Conservation (phyloP, 768 basidiomycete species). For the Candolleomyces eurysporus region DNA sequence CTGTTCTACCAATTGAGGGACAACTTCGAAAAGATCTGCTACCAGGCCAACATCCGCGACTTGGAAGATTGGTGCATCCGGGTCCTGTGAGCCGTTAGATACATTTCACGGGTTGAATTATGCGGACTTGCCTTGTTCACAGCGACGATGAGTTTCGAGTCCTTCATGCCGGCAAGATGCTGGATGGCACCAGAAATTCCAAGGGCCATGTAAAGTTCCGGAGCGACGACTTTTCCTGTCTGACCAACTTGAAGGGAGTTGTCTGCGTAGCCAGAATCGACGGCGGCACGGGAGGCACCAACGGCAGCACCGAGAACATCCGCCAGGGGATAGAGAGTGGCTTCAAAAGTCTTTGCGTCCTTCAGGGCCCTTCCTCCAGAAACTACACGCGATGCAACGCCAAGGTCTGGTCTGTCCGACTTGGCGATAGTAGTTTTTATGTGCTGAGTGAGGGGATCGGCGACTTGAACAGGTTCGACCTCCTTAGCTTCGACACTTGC, state of each 20-base stretch:
- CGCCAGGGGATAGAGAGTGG: conserved; percentile 85
- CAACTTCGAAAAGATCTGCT: conserved; percentile 88
- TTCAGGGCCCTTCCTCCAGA: conserved; percentile 96
- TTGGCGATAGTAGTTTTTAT: conserved; percentile 76
- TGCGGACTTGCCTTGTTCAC: conserved; percentile 79
- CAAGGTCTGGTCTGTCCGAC: conserved; percentile 91
- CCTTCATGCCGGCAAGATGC: conserved; percentile 99
- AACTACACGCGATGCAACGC: conserved; percentile 82
- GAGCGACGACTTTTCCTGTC: conserved; percentile 98
- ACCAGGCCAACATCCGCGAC: conserved; percentile 95
- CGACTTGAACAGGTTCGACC: conserved; percentile 61
- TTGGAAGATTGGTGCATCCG: conserved; percentile 98
- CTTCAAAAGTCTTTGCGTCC: conserved; percentile 89
- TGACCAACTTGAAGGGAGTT: conserved; percentile 99
- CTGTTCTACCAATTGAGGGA: conserved; percentile 89
- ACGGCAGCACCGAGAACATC: conserved; percentile 93
- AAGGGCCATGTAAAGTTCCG: conserved; percentile 92
- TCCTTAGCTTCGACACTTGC: conserved; percentile 58
- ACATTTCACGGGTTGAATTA: not conserved
- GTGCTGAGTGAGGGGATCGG: conserved; percentile 59
- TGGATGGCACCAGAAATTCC: conserved; percentile 99
- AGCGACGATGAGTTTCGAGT: conserved; percentile 96
- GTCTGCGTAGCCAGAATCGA: conserved; percentile 97
- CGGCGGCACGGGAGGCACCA: conserved; percentile 96
- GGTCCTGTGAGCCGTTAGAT: conserved; percentile 54